phyloP scores from a whole-genome alignment of 176 grass and related monocot genomes.

The Thalia dealbata region DNA sequence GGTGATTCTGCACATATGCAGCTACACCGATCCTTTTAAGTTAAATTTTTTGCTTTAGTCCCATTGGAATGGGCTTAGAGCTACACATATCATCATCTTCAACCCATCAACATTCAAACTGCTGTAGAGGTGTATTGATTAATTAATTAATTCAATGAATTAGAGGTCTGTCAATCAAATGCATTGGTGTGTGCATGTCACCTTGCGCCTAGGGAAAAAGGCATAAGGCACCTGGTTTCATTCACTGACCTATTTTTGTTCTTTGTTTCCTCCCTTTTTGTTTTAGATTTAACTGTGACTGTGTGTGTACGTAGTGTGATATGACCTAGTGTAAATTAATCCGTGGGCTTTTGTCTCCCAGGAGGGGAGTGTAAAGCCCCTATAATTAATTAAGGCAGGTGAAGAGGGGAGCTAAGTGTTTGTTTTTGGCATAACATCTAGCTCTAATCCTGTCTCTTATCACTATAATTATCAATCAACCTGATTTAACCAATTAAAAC shows the following conservation, averaged over 20 bases:
- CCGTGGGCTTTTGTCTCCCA: neutral
- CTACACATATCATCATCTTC: neutral
- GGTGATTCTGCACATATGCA: neutral
- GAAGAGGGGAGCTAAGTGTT: constrained; percentile 11
- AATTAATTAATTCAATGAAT: no score
- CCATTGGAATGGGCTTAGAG: constrained; percentile 1
- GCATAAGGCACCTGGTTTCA: no score
- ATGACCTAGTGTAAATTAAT: constrained; percentile 3
- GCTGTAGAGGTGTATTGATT: no score
- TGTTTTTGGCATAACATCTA: constrained; percentile 15
- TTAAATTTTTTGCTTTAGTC: neutral
- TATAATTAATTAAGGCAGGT: neutral
- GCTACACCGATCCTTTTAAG: neutral
- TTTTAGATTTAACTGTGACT: neutral
- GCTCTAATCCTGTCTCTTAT: constrained; percentile 2
- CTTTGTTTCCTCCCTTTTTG: neutral
- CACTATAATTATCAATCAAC: no score
- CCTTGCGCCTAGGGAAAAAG: no score
- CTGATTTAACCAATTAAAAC: no score
- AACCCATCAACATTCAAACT: no score
- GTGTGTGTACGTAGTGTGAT: constrained; percentile 1
- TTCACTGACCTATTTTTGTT: neutral
- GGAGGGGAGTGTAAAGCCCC: neutral
- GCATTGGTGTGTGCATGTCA: no score
- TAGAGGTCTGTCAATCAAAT: no score